phyloP scores from a whole-genome alignment of 331 rosid species.

The Quercus lobata region DNA sequence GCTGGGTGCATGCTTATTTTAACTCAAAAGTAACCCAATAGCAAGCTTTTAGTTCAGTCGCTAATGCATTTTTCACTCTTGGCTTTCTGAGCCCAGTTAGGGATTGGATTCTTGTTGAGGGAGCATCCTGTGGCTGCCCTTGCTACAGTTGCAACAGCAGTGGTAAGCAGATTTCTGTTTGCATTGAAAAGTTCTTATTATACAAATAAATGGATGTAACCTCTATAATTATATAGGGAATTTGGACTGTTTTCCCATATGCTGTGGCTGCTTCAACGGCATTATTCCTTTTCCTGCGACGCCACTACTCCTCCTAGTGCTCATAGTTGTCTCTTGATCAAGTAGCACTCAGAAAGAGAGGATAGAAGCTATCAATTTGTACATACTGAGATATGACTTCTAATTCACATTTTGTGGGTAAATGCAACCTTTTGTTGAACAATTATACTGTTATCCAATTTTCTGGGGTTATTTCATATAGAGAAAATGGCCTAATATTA shows the following conservation, averaged over 20 bases:
- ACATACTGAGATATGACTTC: constrained; percentile 8
- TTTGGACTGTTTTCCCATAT: constrained; percentile 58
- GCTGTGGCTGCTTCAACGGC: constrained; percentile 59
- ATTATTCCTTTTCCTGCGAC: constrained; percentile 41
- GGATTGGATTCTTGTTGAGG: constrained; percentile 56
- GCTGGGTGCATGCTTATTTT: neutral
- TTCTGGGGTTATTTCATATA: neutral
- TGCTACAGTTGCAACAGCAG: constrained; percentile 57
- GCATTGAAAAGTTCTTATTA: neutral
- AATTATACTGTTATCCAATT: neutral
- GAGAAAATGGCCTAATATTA: neutral
- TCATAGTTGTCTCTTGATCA: neutral
- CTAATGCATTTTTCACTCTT: constrained; percentile 8
- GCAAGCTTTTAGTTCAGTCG: neutral
- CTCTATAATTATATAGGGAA: constrained; percentile 32
- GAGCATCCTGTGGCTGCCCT: constrained; percentile 61
- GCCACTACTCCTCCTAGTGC: constrained; percentile 28
- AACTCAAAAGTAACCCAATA: neutral
- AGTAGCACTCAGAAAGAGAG: neutral
- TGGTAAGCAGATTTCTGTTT: constrained; percentile 30
- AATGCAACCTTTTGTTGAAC: constrained; percentile 9
- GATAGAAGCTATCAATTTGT: neutral
- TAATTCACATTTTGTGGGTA: constrained; percentile 3
- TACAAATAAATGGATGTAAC: constrained; percentile 16
- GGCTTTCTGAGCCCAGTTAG: constrained; percentile 34